Base-by-base conservation (phyloP, 257 asterid species). In the Scutellaria minor region DNA sequence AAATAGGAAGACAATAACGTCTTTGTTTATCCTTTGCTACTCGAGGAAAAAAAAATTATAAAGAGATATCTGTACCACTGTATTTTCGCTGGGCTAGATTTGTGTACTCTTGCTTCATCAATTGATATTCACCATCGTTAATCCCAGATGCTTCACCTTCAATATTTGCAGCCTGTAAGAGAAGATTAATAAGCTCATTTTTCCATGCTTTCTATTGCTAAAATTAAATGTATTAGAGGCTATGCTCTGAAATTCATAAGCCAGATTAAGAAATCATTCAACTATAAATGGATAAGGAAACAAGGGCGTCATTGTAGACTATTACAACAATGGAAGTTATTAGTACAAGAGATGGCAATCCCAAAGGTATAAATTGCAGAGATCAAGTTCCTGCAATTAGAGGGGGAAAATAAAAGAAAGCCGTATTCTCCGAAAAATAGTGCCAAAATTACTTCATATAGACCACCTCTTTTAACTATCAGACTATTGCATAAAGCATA, bases 81-180 rank as follows among this genome's bases (percentile, higher is more conserved):
- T 83, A 89, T 78, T 93, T 93, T 64, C 80, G 88, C 54, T 77
- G 83, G 67, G 83, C 88, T 50, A 87, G 71, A 82, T 77, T 86
- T 75, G 84, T 73, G 79, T 80, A 90, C 5, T 66, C 90, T 62
- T 78, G 81, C 85, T 88, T 92, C 87, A 88, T 80, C 83, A 85
- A 73, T 74, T 84, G 97, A 83, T 82, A 93, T 67, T 84, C 94
- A 41, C 92, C 88, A 35, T 82, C 92, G 76, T 85, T 89, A 76
- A 86, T 74, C 58, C 97, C 94, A 45, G 95, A 83, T 65, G 84
- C 72, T 75, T 86, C 97, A 82, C 83, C 87, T 85, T 88, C 96
- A 61, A 83, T 78, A 78, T 87, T 84, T 45, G 93, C 87, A 27
- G 96, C 94, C 98, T 93, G 86, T 68, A 77, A 65, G 77, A 71